Evolutionary conservation across 192 early-diverging fungal genomes (phyloP).

Genomic region (Rhizophagus prolifer): DNA sequence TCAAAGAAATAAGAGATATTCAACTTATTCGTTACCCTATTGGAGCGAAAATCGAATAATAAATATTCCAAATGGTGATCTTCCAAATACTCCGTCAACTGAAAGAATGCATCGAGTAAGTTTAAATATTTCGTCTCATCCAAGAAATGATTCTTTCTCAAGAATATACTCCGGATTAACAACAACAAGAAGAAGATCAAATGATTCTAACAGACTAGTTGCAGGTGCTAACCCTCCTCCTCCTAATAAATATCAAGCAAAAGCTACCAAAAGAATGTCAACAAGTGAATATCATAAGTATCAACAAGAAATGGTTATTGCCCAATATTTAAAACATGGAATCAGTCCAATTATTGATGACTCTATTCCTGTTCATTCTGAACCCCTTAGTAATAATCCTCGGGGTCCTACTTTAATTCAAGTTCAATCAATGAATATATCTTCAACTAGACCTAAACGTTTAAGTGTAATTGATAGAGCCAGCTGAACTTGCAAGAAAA

Average conservation of each 20-base stretch:
- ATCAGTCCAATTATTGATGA: neutral
- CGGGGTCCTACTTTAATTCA: neutral
- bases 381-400: neutral
- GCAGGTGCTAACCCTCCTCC: neutral
- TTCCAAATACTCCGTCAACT: neutral
- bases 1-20: neutral
- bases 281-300: slow-evolving; percentile 8
- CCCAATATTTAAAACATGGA: slow-evolving; percentile 7
- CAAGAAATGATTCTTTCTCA: neutral
- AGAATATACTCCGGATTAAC: neutral
- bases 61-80: neutral
- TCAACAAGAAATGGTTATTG: slow-evolving; percentile 12
- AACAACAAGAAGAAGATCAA: slow-evolving; percentile 8
- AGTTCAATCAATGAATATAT: neutral
- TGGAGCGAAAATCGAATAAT: neutral
- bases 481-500: neutral
- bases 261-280: slow-evolving; percentile 4
- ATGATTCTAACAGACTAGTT: neutral
- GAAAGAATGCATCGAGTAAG: neutral
- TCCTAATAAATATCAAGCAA: neutral
- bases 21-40: too few relatives aligned
- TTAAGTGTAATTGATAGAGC: neutral
- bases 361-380: neutral
- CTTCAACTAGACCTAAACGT: neutral
- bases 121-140: neutral